phyloP scores from a whole-genome alignment of 768 basidiomycete genomes.

The Lyophyllum atratum region DNA sequence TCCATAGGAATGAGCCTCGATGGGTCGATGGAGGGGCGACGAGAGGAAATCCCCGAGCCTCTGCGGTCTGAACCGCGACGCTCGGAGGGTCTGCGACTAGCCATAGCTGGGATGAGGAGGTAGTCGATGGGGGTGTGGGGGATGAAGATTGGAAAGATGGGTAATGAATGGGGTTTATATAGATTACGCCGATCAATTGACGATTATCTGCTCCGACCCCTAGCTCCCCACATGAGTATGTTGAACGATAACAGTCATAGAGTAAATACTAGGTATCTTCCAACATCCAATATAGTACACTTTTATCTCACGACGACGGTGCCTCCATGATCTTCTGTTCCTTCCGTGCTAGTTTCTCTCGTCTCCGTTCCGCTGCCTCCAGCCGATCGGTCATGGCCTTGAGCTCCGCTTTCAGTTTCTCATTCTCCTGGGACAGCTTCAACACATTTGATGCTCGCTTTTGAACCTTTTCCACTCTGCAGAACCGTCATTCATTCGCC shows the following conservation, averaged over 20 bases:
- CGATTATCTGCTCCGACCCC: constrained; percentile 10
- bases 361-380: constrained; percentile 71
- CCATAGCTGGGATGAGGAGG: constrained; percentile 19
- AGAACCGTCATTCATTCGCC: constrained; percentile 21
- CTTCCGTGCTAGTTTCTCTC: constrained; percentile 45
- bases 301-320: constrained; percentile 12
- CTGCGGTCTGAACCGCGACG: constrained; percentile 49
- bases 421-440: constrained; percentile 78
- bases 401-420: constrained; percentile 75
- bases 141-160: constrained; percentile 7
- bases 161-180: no score
- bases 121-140: constrained; percentile 8
- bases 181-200: constrained; percentile 5
- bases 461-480: constrained; percentile 51
- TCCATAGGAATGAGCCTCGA: constrained; percentile 77
- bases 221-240: no score
- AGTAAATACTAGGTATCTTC: constrained; percentile 1
- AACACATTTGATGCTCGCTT: constrained; percentile 80
- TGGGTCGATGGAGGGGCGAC: constrained; percentile 78
- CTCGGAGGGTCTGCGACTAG: constrained; percentile 49
- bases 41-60: constrained; percentile 47
- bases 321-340: constrained; percentile 19
- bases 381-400: constrained; percentile 73
- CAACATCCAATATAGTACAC: background rate
- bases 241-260: background rate